These are phyloP conservation scores for Trichophyton rubrum DNA, from an alignment of 2,329 filamentous ascomycete species.

Conservation along the genomic window DNA sequence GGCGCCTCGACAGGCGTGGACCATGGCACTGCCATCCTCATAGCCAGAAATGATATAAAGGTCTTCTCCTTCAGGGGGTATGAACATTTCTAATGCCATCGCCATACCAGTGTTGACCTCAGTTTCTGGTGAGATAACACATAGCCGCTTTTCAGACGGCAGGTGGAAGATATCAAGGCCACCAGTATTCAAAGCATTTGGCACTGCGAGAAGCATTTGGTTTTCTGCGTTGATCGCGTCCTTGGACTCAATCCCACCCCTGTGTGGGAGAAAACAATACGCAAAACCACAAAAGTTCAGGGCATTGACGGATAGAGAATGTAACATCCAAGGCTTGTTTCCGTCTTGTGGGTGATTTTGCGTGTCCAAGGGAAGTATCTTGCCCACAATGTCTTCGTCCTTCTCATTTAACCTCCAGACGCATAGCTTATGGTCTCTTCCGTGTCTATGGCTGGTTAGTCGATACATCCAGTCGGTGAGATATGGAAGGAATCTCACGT, in stretches of 20 bases:
- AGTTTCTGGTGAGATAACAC: constrained; percentile 41
- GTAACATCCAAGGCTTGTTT: constrained; percentile 69
- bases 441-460: constrained; percentile 49
- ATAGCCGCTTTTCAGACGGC: constrained; percentile 58
- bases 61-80: constrained; percentile 28
- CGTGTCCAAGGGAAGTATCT: constrained; percentile 57
- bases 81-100: constrained; percentile 63
- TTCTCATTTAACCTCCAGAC: constrained; percentile 73
- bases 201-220: constrained; percentile 55
- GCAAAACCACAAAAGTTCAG: constrained; percentile 90
- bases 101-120: constrained; percentile 54
- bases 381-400: constrained; percentile 43
- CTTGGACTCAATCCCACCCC: neutral
- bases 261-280: constrained; percentile 36
- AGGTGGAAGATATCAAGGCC: constrained; percentile 75
- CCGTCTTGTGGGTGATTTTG: constrained; percentile 28
- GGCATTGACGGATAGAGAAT: constrained; percentile 75
- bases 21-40: constrained; percentile 66
- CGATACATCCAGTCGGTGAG: too few relatives aligned
- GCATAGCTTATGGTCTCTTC: constrained; percentile 72
- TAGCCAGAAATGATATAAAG: constrained; percentile 64
- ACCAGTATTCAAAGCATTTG: constrained; percentile 62
- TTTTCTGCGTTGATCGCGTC: neutral
- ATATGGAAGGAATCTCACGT: constrained; percentile 49
- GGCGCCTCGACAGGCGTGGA: constrained; percentile 43